Evolutionary conservation across 306 rosid species (phyloP).

Genomic region (Macrotyloma uniflorum): DNA sequence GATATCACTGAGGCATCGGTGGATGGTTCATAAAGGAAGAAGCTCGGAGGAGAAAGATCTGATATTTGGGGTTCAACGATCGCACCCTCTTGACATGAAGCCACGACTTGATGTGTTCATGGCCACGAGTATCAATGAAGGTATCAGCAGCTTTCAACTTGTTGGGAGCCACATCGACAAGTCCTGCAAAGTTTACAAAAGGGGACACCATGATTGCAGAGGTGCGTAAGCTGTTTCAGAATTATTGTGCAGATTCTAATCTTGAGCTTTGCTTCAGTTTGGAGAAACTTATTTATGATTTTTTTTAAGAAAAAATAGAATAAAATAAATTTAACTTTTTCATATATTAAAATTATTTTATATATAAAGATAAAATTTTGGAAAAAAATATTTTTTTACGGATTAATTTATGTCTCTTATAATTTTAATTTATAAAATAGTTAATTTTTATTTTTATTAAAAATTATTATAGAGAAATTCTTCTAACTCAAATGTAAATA

Average conservation of each 20-base stretch:
- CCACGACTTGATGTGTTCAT: constrained; percentile 26
- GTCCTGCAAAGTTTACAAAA: constrained; percentile 31
- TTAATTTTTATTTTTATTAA: too few species aligned
- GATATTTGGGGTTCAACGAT: constrained; percentile 31
- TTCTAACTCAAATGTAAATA: too few species aligned
- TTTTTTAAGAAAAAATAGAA: too few species aligned
- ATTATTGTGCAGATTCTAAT: neutral
- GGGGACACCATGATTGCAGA: constrained; percentile 22
- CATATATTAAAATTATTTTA: too few species aligned
- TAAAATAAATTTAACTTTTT: too few species aligned
- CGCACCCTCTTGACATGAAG: constrained; percentile 36
- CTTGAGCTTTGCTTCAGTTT: too few species aligned
- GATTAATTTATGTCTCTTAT: too few species aligned
- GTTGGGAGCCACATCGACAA: constrained; percentile 22
- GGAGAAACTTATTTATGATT: too few species aligned
- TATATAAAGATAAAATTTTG: too few species aligned
- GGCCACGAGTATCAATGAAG: neutral
- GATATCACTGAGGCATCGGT: constrained; percentile 33
- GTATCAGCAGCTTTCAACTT: constrained; percentile 31
- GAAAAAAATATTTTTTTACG: too few species aligned
- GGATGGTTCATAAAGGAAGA: constrained; percentile 39
- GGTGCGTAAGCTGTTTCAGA: neutral
- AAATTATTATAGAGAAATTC: too few species aligned
- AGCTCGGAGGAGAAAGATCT: constrained; percentile 31
- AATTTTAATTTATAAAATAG: too few species aligned